phyloP scores from a whole-genome alignment of 140 eudicot genomes.

The Stevia rebaudiana region DNA sequence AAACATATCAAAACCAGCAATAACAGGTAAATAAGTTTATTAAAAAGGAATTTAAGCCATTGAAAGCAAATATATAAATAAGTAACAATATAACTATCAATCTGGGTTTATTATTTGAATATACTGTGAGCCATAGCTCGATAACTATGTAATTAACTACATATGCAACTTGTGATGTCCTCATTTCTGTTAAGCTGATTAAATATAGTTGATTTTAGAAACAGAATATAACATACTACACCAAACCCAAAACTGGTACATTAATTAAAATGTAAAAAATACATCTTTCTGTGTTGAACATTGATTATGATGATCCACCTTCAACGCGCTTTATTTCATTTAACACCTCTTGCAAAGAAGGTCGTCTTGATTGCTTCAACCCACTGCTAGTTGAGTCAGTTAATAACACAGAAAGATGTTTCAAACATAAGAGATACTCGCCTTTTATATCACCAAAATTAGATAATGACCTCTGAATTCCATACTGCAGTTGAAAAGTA shows the following conservation, averaged over 20 bases:
- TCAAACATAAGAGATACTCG: conserved; percentile 59
- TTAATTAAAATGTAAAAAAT: background rate
- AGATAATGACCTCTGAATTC: conserved; percentile 23
- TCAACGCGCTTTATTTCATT: conserved; percentile 55
- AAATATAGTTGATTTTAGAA: too few species aligned
- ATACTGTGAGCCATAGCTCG: too few species aligned
- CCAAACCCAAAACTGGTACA: background rate
- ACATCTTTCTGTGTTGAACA: background rate
- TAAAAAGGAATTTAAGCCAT: too few species aligned
- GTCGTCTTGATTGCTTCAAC: conserved; percentile 16
- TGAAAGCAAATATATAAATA: too few species aligned
- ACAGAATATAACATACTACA: too few species aligned
- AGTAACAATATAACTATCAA: too few species aligned
- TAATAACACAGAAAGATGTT: conserved; percentile 36
- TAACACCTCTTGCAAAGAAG: conserved; percentile 35
- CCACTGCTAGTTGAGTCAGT: conserved; percentile 3
- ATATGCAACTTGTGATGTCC: too few species aligned
- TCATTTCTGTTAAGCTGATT: too few species aligned
- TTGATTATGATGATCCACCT: conserved; percentile 24
- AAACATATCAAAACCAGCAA: too few species aligned
- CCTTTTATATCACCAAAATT: conserved; percentile 38
- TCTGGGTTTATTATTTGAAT: too few species aligned
- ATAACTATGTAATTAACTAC: too few species aligned
- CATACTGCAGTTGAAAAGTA: conserved; percentile 36
- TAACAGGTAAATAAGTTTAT: too few species aligned